Base-by-base conservation (phyloP, 257 asterid species). In the Solanum chiquidenum region DNA sequence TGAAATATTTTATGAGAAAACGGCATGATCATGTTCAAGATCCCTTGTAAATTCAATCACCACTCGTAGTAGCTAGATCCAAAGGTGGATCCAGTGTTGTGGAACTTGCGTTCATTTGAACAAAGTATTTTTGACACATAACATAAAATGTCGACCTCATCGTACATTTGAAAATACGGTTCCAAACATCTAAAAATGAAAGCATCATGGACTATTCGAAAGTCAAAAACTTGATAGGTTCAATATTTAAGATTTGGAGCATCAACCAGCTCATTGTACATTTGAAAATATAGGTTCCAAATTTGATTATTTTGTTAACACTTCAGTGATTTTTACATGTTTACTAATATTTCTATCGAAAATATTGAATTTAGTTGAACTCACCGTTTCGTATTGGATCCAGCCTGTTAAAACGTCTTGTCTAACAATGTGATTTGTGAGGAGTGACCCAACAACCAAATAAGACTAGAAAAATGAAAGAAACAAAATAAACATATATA, bases 361-460 rank as follows among this genome's bases (percentile, higher is more conserved):
- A 60, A 60, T 60, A 60, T 23, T 60, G 12, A 60, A 60, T 60
- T 23, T 11, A 62, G 7, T n/a, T 62, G 1, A 62, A 62, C 58
- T 2, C 5, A 1, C 31, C 3, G 6, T 9, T 9, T 23, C 69
- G 0, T 9, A 9, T 1, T 62, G 3, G 0, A 60, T 64, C 72
- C 72, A 64, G 18, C 16, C 33, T 64, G 72, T 64, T 64, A 0
- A 64, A 64, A 60, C 0, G 73, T 64, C 73, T 23, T 60, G 18
- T 64, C 73, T 64, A n/a, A 11, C 73, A 25, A 64, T 64, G 34
- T 64, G 73, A 64, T 64, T 64, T 64, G 73, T 12, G 14, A 64
- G 33, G 72, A 10, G 82, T 74, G 52, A 6, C 5, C 25, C 52
- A 74, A 37, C 52, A 35, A 74, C 83, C 83, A 37, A 21, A 2